phyloP scores from a whole-genome alignment of 2,329 filamentous ascomycete genomes.

The Clonostachys solani region DNA sequence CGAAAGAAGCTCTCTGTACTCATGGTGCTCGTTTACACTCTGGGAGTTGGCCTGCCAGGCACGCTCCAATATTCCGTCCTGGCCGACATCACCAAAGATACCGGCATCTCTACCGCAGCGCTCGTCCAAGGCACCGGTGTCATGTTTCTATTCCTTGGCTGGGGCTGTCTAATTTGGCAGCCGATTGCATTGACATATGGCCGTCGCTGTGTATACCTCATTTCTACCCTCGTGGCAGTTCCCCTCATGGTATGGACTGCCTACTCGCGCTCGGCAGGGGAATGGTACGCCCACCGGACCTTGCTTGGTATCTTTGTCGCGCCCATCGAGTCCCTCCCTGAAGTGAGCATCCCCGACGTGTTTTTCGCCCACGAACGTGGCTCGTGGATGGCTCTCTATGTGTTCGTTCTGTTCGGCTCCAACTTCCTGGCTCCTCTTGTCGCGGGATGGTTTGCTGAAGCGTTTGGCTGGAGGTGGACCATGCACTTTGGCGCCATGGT shows the following conservation, averaged over 20 bases:
- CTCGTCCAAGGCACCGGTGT: conserved; percentile 46
- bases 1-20: conserved; percentile 46
- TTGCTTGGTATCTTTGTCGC: conserved; percentile 17
- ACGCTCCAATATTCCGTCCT: conserved; percentile 50
- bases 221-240: conserved; percentile 24
- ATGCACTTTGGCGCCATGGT: conserved; percentile 49
- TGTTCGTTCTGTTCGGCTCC: conserved; percentile 33
- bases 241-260: conserved; percentile 26
- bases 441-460: conserved; percentile 43
- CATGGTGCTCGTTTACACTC: conserved; percentile 48
- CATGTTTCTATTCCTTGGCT: conserved; percentile 47
- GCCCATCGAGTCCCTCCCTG: conserved; percentile 21
- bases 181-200: conserved; percentile 47
- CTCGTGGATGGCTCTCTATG: conserved; percentile 34
- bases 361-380: conserved; percentile 39
- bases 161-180: conserved; percentile 47
- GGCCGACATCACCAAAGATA: conserved; percentile 42
- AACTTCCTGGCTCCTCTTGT: conserved; percentile 42
- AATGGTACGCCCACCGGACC: conserved; percentile 20
- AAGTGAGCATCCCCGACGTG: conserved; percentile 24
- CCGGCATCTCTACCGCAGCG: conserved; percentile 34
- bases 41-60: conserved; percentile 49
- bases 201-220: conserved; percentile 40
- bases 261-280: conserved; percentile 7
- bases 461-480: conserved; percentile 42